Conservation (phyloP, 108 stramenopile genomes). For the Asterionellopsis glacialis region DNA sequence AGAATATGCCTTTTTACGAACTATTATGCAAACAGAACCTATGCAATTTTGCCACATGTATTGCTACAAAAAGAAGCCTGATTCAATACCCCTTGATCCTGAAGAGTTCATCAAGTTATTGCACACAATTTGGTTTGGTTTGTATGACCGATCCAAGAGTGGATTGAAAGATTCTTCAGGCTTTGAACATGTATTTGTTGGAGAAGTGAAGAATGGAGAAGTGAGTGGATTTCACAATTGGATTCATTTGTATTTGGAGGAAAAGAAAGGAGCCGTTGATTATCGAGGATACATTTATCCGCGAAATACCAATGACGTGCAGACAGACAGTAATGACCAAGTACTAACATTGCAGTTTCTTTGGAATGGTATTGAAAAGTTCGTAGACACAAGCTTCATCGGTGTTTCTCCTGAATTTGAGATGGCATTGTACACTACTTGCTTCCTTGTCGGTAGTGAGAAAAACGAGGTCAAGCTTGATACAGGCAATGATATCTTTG, state of each 20-base stretch:
- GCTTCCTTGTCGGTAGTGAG: conserved; percentile 66
- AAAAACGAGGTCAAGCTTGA: conserved; percentile 57
- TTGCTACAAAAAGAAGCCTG: conserved; percentile 30
- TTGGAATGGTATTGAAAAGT: conserved; percentile 87
- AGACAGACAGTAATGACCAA: conserved; percentile 60
- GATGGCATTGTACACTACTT: conserved; percentile 81
- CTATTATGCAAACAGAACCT: conserved; percentile 76
- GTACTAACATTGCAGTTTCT: conserved; percentile 82
- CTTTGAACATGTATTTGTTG: conserved; percentile 94
- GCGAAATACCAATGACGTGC: conserved; percentile 35
- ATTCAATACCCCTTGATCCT: conserved; percentile 43
- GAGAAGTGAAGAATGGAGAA: conserved; percentile 75
- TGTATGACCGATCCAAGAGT: conserved; percentile 67
- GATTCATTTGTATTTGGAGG: conserved; percentile 87
- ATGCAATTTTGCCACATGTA: conserved; percentile 91
- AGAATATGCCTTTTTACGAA: conserved; percentile 54
- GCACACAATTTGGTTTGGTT: conserved; percentile 82
- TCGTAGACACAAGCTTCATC: conserved; percentile 73
- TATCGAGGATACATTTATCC: conserved; percentile 87
- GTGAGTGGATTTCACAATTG: conserved; percentile 91
- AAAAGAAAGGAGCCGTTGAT: conserved; percentile 74
- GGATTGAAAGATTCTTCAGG: conserved; percentile 69
- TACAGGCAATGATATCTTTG: conserved; percentile 49
- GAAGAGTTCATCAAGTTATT: conserved; percentile 57
- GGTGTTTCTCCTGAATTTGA: conserved; percentile 91